phyloP scores from a whole-genome alignment of 2,329 filamentous ascomycete species.

The Pseudogymnoascus sp. region DNA sequence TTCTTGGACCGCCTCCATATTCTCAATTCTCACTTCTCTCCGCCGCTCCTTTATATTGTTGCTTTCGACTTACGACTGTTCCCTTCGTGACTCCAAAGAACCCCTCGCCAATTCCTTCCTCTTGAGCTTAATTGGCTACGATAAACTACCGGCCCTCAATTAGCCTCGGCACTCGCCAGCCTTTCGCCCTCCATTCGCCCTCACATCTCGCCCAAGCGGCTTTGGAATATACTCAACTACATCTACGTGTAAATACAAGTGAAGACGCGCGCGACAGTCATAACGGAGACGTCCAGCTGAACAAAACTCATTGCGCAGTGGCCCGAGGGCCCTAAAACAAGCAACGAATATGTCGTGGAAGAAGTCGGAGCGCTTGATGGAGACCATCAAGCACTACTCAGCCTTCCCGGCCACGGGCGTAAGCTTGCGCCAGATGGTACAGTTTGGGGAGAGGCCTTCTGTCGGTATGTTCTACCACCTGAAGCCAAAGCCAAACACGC shows the following conservation, averaged over 20 bases:
- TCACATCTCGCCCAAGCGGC: not conserved
- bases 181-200: not conserved
- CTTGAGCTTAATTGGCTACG: not conserved
- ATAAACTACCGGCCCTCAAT: slow-evolving; percentile 1
- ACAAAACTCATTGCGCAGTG: slow-evolving; percentile 14
- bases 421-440: slow-evolving; percentile 96
- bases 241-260: not conserved
- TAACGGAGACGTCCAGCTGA: not conserved
- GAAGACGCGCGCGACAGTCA: not conserved
- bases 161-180: not conserved
- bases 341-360: slow-evolving; percentile 77
- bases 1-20: not conserved
- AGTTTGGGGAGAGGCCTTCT: slow-evolving; percentile 92
- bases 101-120: not conserved
- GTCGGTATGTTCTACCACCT: slow-evolving; percentile 54
- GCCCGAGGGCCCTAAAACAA: slow-evolving; percentile 23
- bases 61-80: not conserved
- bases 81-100: not conserved
- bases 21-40: not conserved
- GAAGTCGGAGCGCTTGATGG: slow-evolving; percentile 83
- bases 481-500: not conserved
- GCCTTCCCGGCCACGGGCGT: slow-evolving; percentile 95
- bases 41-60: not conserved
- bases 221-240: not conserved
- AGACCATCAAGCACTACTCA: slow-evolving; percentile 95